Percentiles rank a stretch among this genome's conserved stretches.
Conservation (phyloP, 768 basidiomycete species). For the Suillus weaverae region DNA sequence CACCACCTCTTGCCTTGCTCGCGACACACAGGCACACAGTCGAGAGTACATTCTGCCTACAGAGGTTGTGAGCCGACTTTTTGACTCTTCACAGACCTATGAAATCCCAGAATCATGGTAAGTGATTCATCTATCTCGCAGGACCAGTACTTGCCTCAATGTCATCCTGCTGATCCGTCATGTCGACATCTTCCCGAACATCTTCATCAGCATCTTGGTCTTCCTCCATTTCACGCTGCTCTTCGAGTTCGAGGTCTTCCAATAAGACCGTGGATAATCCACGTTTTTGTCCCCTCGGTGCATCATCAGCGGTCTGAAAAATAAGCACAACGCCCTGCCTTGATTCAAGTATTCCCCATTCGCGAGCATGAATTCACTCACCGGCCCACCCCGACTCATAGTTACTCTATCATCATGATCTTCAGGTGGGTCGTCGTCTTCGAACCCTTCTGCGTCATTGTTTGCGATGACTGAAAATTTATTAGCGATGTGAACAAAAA, state of each 20-base stretch:
- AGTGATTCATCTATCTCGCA: neutral
- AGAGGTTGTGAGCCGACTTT: neutral
- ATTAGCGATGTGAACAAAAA: neutral
- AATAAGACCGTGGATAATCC: no score
- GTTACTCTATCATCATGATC: neutral
- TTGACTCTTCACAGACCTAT: neutral
- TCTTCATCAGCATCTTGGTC: no score
- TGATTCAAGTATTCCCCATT: neutral
- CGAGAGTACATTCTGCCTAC: neutral
- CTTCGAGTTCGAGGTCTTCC: no score
- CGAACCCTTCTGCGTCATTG: neutral
- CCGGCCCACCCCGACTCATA: neutral
- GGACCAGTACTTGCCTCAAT: neutral
- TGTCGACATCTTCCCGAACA: no score
- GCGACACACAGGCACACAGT: no score
- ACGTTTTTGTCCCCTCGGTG: no score
- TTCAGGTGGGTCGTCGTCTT: neutral
- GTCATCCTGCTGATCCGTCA: no score
- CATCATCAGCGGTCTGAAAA: no score
- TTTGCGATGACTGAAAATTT: neutral
- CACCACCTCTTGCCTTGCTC: no score
- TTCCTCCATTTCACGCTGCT: no score
- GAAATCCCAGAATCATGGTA: neutral
- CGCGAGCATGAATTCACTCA: neutral
- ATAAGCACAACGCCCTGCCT: neutral